phyloP scores from a whole-genome alignment of 2,329 filamentous ascomycete genomes.

The Xylariaceae sp. region DNA sequence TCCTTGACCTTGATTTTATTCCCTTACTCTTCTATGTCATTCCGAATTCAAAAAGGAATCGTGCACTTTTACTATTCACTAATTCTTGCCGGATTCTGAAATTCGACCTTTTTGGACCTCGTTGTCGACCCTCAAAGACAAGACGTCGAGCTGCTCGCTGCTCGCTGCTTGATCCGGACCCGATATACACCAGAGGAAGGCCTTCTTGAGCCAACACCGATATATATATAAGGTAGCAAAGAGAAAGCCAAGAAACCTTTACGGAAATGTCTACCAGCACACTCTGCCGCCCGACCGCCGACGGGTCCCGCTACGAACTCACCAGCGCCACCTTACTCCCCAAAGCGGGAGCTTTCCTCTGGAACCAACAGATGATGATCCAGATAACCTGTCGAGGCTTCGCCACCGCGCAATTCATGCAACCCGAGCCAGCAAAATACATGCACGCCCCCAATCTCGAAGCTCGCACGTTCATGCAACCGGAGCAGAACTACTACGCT shows the following conservation, averaged over 20 bases:
- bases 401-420: conserved; percentile 54
- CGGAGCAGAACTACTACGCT: conserved; percentile 53
- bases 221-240: neutral
- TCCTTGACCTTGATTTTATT: no score
- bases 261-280: neutral
- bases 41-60: no score
- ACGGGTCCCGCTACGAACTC: conserved; percentile 51
- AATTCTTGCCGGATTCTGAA: no score
- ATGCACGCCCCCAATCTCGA: conserved; percentile 54
- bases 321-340: conserved; percentile 50
- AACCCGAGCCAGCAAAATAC: conserved; percentile 55
- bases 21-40: no score
- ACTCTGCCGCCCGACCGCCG: conserved; percentile 31
- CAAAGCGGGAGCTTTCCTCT: conserved; percentile 51
- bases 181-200: neutral
- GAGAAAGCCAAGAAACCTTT: neutral
- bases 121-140: no score
- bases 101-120: neutral
- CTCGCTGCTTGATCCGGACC: neutral
- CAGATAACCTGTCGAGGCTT: conserved; percentile 55
- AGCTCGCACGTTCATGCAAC: conserved; percentile 56
- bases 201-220: neutral
- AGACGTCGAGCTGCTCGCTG: neutral
- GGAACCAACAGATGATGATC: conserved; percentile 58
- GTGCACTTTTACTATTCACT: no score